Percentiles rank a stretch among this genome's conserved stretches.
These are phyloP conservation scores for Venturia effusa DNA, from an alignment of 2,329 filamentous ascomycete genomes.

Conservation along the genomic window DNA sequence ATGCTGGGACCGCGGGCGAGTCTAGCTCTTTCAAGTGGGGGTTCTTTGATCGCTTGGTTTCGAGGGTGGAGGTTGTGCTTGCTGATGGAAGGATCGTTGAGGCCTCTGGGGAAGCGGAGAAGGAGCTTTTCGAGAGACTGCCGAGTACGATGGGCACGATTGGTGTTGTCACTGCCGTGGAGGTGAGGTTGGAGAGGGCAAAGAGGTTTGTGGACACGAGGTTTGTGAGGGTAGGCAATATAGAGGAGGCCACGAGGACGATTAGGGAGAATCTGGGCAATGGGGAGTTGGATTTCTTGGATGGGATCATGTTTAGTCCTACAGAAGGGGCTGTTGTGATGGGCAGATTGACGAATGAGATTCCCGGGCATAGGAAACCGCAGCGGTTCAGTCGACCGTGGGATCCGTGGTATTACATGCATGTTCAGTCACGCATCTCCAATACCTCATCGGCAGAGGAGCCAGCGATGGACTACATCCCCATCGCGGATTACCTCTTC, in stretches of 20 bases:
- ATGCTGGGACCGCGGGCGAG: slow-evolving; percentile 57
- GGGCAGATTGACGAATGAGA: slow-evolving; percentile 27
- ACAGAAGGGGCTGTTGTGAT: slow-evolving; percentile 33
- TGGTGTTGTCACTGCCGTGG: slow-evolving; percentile 51
- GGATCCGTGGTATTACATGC: slow-evolving; percentile 43
- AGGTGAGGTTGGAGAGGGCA: slow-evolving; percentile 36
- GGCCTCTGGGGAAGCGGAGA: slow-evolving; percentile 42
- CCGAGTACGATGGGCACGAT: slow-evolving; percentile 56
- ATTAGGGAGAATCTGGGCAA: slow-evolving; percentile 25
- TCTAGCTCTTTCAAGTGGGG: slow-evolving; percentile 59
- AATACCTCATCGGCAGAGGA: slow-evolving; percentile 15
- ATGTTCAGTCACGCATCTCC: slow-evolving; percentile 27
- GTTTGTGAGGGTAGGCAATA: slow-evolving; percentile 33
- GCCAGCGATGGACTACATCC: slow-evolving; percentile 43
- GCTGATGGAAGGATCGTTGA: slow-evolving; percentile 46
- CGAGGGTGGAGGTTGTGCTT: slow-evolving; percentile 55
- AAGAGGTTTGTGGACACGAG: slow-evolving; percentile 39
- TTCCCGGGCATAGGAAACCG: slow-evolving; percentile 15
- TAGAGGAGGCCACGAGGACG: slow-evolving; percentile 26
- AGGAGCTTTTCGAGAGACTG: slow-evolving; percentile 54
- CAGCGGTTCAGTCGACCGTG: slow-evolving; percentile 30
- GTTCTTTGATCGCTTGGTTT: slow-evolving; percentile 52
- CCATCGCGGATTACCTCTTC: slow-evolving; percentile 57
- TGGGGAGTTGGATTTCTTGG: slow-evolving; percentile 35
- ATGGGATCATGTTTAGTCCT: slow-evolving; percentile 39